Conservation (phyloP, 2,329 filamentous ascomycete species). For the Dactylellina sp. region DNA sequence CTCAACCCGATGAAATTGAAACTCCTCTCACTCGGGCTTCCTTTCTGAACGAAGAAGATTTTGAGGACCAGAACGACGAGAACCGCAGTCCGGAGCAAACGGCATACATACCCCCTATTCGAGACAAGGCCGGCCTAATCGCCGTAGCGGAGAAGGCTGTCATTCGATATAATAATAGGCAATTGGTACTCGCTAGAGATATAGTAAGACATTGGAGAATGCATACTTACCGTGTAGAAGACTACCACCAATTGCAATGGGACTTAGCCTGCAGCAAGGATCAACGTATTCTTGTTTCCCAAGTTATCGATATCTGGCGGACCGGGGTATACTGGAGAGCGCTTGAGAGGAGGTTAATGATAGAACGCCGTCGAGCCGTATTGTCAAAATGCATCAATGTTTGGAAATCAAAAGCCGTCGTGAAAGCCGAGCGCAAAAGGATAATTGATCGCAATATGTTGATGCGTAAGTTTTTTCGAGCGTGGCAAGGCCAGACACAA, state of each 20-base stretch:
- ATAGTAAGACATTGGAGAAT: constrained; percentile 41
- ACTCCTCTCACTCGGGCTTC: constrained; percentile 41
- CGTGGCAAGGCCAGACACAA: constrained; percentile 41
- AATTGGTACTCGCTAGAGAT: constrained; percentile 33
- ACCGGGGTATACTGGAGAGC: constrained; percentile 41
- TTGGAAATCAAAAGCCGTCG: constrained; percentile 42
- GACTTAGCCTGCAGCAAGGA: constrained; percentile 54
- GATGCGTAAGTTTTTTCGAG: constrained; percentile 49
- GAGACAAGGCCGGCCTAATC: constrained; percentile 41
- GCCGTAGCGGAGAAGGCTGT: constrained; percentile 50
- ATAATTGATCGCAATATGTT: constrained; percentile 48
- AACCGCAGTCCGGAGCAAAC: constrained; percentile 38
- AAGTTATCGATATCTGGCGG: constrained; percentile 51
- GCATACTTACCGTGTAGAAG: constrained; percentile 28
- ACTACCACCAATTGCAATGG: constrained; percentile 52
- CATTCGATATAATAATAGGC: constrained; percentile 31
- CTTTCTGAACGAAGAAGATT: constrained; percentile 49
- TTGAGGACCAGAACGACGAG: constrained; percentile 48
- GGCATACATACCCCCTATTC: constrained; percentile 45
- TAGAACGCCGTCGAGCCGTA: constrained; percentile 23
- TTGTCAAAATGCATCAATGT: constrained; percentile 35
- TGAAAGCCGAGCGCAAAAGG: constrained; percentile 40
- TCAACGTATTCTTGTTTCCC: constrained; percentile 42
- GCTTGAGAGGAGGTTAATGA: constrained; percentile 30
- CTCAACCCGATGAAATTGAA: constrained; percentile 41